These are phyloP conservation scores for Pseudogymnoascus sp. DNA, from an alignment of 2,329 filamentous ascomycete species.

Conservation along the genomic window DNA sequence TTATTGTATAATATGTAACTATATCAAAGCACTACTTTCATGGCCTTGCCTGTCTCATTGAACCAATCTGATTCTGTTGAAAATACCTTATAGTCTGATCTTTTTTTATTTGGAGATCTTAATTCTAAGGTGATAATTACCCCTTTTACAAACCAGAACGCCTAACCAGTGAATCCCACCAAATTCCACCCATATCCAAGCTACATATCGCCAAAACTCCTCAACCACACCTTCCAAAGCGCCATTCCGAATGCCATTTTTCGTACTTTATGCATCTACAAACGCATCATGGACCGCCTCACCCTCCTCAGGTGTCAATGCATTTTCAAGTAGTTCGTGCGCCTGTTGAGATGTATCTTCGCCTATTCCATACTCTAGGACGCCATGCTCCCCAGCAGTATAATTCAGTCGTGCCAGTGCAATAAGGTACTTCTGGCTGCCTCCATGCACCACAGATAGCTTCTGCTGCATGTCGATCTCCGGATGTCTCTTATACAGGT, in stretches of 20 bases:
- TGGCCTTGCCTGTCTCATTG: background rate
- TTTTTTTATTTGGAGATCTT: background rate
- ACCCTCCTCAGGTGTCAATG: conserved; percentile 72
- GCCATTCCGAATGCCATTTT: background rate
- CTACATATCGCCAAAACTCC: background rate
- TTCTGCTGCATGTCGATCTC: conserved; percentile 64
- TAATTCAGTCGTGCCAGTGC: conserved; percentile 80
- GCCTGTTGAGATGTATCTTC: conserved; percentile 75
- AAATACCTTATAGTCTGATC: background rate
- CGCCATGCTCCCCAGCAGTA: conserved; percentile 60
- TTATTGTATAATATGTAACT: conserved; percentile 7
- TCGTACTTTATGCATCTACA: conserved; percentile 11
- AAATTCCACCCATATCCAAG: background rate
- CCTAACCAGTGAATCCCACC: background rate
- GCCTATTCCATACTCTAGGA: conserved; percentile 70
- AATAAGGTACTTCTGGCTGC: conserved; percentile 74
- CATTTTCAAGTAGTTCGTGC: conserved; percentile 71
- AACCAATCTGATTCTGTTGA: background rate
- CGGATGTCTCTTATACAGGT: conserved; percentile 54
- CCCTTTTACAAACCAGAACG: background rate
- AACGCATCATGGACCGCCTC: conserved; percentile 41
- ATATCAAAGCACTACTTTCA: background rate
- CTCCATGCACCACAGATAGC: conserved; percentile 61
- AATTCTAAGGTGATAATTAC: background rate
- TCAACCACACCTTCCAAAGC: background rate